A percentile compares a stretch with the other conserved stretches of the same genome.
Conservation (phyloP, 2,329 filamentous ascomycete species). For the Aspergillus fructus region DNA sequence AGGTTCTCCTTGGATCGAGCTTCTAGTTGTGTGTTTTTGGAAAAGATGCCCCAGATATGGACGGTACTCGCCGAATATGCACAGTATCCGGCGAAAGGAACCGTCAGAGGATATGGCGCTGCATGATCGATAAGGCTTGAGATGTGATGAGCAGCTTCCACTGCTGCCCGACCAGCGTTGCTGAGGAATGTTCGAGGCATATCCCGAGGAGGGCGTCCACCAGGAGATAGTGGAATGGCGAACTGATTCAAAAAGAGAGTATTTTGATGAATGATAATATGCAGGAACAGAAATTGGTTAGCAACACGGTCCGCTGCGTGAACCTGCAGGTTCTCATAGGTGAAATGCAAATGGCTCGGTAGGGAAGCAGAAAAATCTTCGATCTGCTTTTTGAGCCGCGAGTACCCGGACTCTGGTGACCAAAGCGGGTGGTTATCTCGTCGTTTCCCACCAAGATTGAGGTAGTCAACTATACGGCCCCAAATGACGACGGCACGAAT, state of each 20-base stretch:
- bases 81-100: conserved; percentile 92
- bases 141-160: conserved; percentile 82
- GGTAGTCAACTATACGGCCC: conserved; percentile 84
- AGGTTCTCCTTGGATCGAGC: conserved; percentile 78
- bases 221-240: conserved; percentile 68
- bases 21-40: conserved; percentile 74
- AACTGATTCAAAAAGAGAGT: conserved; percentile 88
- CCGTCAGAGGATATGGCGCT: conserved; percentile 76
- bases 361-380: conserved; percentile 69
- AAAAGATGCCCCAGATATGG: conserved; percentile 91
- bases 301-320: conserved; percentile 82
- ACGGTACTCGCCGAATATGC: conserved; percentile 91
- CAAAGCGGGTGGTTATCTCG: conserved; percentile 76
- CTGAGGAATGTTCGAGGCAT: conserved; percentile 76
- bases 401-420: conserved; percentile 75
- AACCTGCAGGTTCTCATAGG: conserved; percentile 74
- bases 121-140: conserved; percentile 80
- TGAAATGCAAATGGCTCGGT: conserved; percentile 72
- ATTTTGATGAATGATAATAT: conserved; percentile 86
- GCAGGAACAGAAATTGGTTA: conserved; percentile 89
- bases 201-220: conserved; percentile 63
- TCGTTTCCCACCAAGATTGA: conserved; percentile 86
- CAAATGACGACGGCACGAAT: conserved; percentile 82
- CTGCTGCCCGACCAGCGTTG: conserved; percentile 71
- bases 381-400: conserved; percentile 67